These are phyloP conservation scores for Cryptosporidium sp. DNA, from an alignment of 169 alveolate genomes.

Conservation along the genomic window DNA sequence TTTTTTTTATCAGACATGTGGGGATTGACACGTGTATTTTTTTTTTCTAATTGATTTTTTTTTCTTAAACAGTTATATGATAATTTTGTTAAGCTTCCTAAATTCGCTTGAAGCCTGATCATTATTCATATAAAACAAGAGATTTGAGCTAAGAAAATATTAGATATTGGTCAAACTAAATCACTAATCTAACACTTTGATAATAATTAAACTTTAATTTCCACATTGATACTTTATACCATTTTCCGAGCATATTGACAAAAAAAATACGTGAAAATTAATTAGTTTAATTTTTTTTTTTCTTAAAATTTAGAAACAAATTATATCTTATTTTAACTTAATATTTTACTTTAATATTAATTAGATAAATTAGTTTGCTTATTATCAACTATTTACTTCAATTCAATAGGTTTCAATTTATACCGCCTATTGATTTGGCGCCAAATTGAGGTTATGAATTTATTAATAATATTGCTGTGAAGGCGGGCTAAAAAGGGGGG, in stretches of 20 bases:
- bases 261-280: neutral
- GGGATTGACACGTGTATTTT: constrained; percentile 26
- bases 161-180: too few species aligned
- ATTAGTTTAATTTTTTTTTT: too few species aligned
- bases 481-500: neutral
- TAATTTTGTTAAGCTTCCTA: neutral
- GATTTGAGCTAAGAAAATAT: neutral
- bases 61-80: neutral
- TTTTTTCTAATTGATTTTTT: neutral
- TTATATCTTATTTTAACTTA: neutral
- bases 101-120: neutral
- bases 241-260: neutral
- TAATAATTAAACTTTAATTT: too few species aligned
- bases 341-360: too few species aligned
- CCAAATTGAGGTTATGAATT: neutral
- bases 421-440: neutral
- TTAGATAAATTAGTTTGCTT: neutral
- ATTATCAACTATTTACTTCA: too few species aligned
- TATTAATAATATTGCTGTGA: neutral
- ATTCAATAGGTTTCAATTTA: too few species aligned
- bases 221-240: neutral
- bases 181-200: neutral
- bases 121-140: neutral
- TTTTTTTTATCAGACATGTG: neutral
- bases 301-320: neutral